Conservation (phyloP, 78 protist species). For the Blattamonas nauphoetae region DNA sequence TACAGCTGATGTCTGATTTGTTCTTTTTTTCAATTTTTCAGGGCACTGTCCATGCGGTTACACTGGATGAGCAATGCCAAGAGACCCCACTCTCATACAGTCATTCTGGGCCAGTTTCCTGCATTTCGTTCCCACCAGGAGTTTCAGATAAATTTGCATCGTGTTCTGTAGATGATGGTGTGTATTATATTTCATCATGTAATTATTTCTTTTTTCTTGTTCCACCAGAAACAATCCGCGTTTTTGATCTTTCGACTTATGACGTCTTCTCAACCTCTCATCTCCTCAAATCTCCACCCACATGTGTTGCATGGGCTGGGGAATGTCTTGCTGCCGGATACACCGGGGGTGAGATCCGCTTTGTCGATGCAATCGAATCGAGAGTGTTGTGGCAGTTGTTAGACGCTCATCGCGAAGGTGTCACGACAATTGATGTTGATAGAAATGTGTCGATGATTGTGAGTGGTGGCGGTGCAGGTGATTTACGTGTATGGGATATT, state of each 20-base stretch:
- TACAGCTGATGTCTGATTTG: neutral
- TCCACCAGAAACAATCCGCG: conserved; percentile 11
- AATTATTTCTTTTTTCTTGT: neutral
- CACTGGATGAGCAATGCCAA: neutral
- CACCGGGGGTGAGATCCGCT: neutral
- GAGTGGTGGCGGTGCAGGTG: conserved; percentile 27
- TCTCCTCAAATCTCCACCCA: conserved; percentile 12
- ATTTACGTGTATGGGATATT: conserved; percentile 39
- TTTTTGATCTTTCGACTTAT: conserved; percentile 25
- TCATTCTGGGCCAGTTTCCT: neutral
- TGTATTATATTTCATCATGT: neutral
- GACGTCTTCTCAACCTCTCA: conserved; percentile 11
- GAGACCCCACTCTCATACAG: neutral
- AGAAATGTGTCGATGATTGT: neutral
- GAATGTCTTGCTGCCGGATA: neutral
- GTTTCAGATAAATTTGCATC: conserved; percentile 25
- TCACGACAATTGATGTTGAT: neutral
- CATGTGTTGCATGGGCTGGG: conserved; percentile 26
- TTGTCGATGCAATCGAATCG: neutral
- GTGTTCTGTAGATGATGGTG: conserved; percentile 13
- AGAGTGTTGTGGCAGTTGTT: neutral
- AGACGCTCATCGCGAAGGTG: neutral
- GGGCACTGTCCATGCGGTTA: neutral
- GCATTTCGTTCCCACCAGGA: conserved; percentile 4
- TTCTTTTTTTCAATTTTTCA: neutral